Evolutionary conservation across 805 yeast species (phyloP).

Genomic region (Metschnikowia aberdeeniae): DNA sequence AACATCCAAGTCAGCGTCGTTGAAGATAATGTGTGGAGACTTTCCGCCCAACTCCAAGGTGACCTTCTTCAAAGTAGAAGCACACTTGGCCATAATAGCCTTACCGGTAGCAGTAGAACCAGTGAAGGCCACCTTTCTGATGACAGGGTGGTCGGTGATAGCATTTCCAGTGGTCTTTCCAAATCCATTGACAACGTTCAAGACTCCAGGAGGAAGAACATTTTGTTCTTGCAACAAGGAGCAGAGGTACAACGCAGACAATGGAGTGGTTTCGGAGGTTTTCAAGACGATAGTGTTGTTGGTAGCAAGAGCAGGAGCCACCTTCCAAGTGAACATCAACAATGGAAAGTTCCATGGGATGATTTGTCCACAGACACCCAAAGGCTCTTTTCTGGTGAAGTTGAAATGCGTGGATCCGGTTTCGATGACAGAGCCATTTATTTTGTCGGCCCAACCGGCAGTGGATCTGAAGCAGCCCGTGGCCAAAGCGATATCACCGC

Average conservation of each 20-base stretch:
- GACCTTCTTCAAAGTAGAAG: constrained; percentile 74
- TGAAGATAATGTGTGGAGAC: constrained; percentile 85
- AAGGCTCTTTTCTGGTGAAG: constrained; percentile 82
- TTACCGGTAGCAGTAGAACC: constrained; percentile 94
- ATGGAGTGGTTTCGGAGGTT: constrained; percentile 89
- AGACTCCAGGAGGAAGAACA: constrained; percentile 79
- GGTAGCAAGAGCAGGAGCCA: constrained; percentile 88
- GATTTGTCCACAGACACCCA: constrained; percentile 93
- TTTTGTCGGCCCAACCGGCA: constrained; percentile 91
- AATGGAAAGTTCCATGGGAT: constrained; percentile 98
- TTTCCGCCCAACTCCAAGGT: constrained; percentile 96
- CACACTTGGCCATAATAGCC: constrained; percentile 76
- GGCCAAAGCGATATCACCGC: constrained; percentile 71
- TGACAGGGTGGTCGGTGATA: constrained; percentile 69
- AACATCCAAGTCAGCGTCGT: constrained; percentile 75
- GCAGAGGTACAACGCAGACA: constrained; percentile 77
- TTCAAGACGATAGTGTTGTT: constrained; percentile 87
- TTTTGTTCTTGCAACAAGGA: constrained; percentile 75
- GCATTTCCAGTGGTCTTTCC: constrained; percentile 85
- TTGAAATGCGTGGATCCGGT: constrained; percentile 71
- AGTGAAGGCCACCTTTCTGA: constrained; percentile 90
- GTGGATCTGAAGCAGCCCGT: constrained; percentile 72
- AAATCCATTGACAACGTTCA: constrained; percentile 81
- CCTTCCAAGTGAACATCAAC: constrained; percentile 91
- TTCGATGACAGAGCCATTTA: constrained; percentile 70